phyloP scores from a whole-genome alignment of 331 rosid species.

The Pyracantha coccinea region DNA sequence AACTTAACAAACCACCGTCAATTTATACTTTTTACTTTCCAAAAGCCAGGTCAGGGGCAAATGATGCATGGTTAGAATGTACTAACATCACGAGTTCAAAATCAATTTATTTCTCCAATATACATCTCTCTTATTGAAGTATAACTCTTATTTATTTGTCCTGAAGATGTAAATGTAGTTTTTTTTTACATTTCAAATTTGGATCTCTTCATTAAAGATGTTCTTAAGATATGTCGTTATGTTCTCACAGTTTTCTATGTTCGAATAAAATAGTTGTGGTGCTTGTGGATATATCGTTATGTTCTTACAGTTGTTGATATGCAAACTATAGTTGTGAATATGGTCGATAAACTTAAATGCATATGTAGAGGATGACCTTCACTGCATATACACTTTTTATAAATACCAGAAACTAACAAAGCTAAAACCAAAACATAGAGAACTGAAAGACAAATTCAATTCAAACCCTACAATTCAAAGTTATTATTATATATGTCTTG shows the following conservation, averaged over 20 bases:
- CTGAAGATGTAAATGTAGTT: no score
- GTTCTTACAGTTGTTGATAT: neutral
- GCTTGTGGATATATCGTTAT: neutral
- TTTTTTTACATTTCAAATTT: neutral
- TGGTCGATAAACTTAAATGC: neutral
- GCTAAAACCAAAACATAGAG: slow-evolving; percentile 14
- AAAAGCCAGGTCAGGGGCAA: neutral
- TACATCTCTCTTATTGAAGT: no score
- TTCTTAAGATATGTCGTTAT: neutral
- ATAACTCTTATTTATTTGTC: neutral
- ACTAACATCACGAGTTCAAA: no score
- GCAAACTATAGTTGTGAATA: neutral
- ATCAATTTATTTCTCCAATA: no score
- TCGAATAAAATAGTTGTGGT: neutral
- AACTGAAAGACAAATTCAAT: slow-evolving; percentile 18
- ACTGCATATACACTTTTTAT: neutral
- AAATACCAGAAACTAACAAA: neutral
- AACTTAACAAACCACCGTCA: neutral
- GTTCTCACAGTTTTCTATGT: neutral
- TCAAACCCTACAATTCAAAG: slow-evolving; percentile 42
- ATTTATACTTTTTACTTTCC: neutral
- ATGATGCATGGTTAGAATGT: neutral
- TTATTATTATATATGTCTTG: slow-evolving; percentile 15
- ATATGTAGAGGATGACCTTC: neutral
- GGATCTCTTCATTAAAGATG: neutral